Base-by-base conservation (phyloP, 768 basidiomycete species). In the Leccinum boreale region DNA sequence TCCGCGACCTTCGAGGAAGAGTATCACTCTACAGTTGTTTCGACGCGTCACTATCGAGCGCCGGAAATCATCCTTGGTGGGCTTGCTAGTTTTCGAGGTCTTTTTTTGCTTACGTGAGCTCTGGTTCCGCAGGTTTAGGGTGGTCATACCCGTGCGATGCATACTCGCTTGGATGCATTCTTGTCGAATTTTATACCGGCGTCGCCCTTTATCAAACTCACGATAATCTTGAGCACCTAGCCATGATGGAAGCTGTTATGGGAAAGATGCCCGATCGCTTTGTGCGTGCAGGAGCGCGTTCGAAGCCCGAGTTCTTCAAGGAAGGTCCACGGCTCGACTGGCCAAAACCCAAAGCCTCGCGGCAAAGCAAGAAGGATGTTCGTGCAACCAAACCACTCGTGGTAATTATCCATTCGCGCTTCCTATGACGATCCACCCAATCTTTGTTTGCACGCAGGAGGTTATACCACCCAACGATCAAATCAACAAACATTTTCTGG, bases 161-260 rank as follows among this genome's bases (percentile, higher is more conserved):
- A 31, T 99, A 97, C 75, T 99, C 97, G 17, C 82, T 99, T 52
- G 97, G 97, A 7, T 99, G 97, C 75, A 99, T 99, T 64, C 84
- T 99, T 24, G 95, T 99, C 57, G 97, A 99, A 73, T 98, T 99
- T 72, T 96, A 86, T 77, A 99, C 97, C 17, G 97, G 97, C 26
- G 85, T 94, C 33, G 97, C 97, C 8, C 82, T 99, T n/a, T 99
- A 97, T 76, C 97, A 99, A 74, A 98, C 97, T 1, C 97, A 98
- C 67, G 96, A 98, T 75, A 98, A 99, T 71, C 83, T 98, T 9
- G 97, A 99, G 72, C 97, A 99, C 74, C 85, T 99, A 14, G 97
- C 96, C 42, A 99, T 99, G 97, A 99, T 99, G 97, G 95, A 98
- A 72, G 88, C 91, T 72, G 97, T 98, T 39, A 98, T 98, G 91